A percentile compares a stretch with the other conserved stretches of the same genome.
Evolutionary conservation across 768 basidiomycete species (phyloP).

Genomic region (Leccinum truebloodii): DNA sequence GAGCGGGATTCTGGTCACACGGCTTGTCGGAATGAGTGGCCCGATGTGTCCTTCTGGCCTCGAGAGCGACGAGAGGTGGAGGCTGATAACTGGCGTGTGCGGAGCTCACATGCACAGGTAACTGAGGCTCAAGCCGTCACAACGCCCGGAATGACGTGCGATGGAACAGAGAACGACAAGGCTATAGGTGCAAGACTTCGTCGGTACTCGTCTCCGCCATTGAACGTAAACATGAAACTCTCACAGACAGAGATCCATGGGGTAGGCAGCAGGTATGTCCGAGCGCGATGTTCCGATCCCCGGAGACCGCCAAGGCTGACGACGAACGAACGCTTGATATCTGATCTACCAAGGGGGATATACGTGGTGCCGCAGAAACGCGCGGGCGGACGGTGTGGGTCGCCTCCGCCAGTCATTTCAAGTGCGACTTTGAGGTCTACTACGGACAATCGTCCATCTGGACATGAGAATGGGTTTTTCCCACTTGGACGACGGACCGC

Average conservation of each 20-base stretch:
- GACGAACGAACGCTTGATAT: not conserved
- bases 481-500: slow-evolving; percentile 7
- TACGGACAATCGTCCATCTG: not conserved
- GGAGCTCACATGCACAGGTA: not conserved
- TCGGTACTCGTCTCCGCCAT: slow-evolving; percentile 8
- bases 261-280: slow-evolving; percentile 4
- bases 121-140: not conserved
- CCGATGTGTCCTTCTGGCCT: not conserved
- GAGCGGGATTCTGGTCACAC: not conserved
- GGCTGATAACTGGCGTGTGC: slow-evolving; percentile 16
- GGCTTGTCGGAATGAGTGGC: not conserved
- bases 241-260: not conserved
- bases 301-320: not conserved
- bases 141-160: not conserved
- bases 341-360: not conserved
- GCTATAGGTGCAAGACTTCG: not conserved
- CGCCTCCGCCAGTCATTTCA: not conserved
- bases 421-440: not conserved
- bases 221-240: not conserved
- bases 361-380: slow-evolving; percentile 27
- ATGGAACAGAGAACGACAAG: not conserved
- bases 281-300: too few relatives aligned
- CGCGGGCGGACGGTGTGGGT: not conserved
- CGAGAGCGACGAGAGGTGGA: slow-evolving; percentile 8
- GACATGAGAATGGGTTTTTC: slow-evolving; percentile 4